Evolutionary conservation across 495 filamentous ascomycete species (phyloP), one percentile per base, ranked within the genome.

Genomic region (Amphirosellinia nigrospora): DNA sequence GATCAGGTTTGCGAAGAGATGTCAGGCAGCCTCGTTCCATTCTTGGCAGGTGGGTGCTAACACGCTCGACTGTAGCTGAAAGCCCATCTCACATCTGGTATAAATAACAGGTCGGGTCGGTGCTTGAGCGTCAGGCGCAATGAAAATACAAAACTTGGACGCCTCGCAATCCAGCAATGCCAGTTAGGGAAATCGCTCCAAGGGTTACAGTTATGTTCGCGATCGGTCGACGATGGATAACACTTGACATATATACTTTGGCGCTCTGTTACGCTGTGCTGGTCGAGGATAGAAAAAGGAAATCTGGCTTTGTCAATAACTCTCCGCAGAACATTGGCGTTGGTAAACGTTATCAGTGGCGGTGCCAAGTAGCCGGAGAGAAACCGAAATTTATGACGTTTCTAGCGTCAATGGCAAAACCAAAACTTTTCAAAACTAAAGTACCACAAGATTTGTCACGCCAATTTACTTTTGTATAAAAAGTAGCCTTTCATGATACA

Each of bases 1-100:
- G 68, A 59, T 60, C 68, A 52, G 65, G 56, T 78, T 71, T 34
- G 68, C 61, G 68, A 66, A 61, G 65, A 63, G 66, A 76, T 76
- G 70, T 78, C 52, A 72, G 76, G 59, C 72, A 66, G 66, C 71
- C 67, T 72, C 68, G 11, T 59, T 52, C 70, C 69, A 69, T 74
- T 48, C 61, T 64, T 64, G 52, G 21, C 38, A 62, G 66, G 46
- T 58, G 36, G 69, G 41, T 66, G 69, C 71, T 78, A 72, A 78
- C 70, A 46, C 23, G 11, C 34, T 66, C 28, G 63, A 50, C 28
- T 64, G 32, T 64, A 78, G 76, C 64, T 78, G 66, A 78, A 64
- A 50, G 43, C 16, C 21, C 53, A 70, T 68, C 59, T 71, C 65
- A 41, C 67, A 60, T 62, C 58, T 63, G 72, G 67, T 68, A 70